These are phyloP conservation scores for Gastrolobium villosum DNA, from an alignment of 306 rosid genomes.

Conservation along the genomic window DNA sequence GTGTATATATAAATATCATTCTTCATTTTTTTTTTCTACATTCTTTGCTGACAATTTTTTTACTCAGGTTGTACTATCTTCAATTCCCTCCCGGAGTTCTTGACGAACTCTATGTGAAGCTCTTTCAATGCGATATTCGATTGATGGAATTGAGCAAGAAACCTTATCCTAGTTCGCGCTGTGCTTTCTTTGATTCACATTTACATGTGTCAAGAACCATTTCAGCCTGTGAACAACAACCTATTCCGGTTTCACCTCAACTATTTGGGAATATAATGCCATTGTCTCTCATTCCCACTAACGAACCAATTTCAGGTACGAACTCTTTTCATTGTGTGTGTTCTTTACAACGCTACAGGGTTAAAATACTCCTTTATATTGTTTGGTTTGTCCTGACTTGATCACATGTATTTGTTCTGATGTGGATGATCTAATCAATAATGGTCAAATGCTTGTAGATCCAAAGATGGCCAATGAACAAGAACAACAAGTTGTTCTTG, in stretches of 20 bases:
- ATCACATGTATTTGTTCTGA: too few relatives aligned
- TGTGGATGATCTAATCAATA: too few relatives aligned
- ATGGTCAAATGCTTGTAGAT: too few relatives aligned
- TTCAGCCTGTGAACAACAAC: not conserved
- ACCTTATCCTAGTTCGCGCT: conserved; percentile 50
- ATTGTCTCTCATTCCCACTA: not conserved
- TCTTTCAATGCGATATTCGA: conserved; percentile 51
- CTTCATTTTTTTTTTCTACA: not conserved
- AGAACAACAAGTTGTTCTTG: too few relatives aligned
- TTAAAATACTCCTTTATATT: too few relatives aligned
- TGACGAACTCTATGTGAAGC: conserved; percentile 53
- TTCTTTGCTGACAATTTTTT: not conserved
- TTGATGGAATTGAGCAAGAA: conserved; percentile 50
- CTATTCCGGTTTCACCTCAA: not conserved
- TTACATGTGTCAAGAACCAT: not conserved
- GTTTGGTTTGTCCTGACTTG: too few relatives aligned
- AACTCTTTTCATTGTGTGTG: too few relatives aligned
- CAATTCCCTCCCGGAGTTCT: conserved; percentile 60
- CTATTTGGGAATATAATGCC: not conserved
- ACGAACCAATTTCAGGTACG: not conserved
- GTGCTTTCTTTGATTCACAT: conserved; percentile 51
- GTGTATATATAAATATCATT: not conserved
- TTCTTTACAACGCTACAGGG: too few relatives aligned
- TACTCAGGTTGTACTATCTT: conserved; percentile 50
- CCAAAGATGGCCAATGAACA: too few relatives aligned